Evolutionary conservation across 306 rosid species (phyloP).

Genomic region (Comarum palustre): DNA sequence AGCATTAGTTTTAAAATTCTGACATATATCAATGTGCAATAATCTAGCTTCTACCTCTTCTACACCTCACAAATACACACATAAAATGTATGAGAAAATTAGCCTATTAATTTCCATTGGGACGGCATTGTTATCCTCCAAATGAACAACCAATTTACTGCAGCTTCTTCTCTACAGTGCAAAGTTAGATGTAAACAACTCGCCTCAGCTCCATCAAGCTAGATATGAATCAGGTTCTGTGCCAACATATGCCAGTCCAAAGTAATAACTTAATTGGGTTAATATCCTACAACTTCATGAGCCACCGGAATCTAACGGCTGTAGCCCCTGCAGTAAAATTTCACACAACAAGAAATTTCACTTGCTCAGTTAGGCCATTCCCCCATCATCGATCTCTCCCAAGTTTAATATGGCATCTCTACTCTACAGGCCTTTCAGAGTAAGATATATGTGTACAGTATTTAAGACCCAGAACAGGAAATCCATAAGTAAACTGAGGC

Average conservation of each 20-base stretch:
- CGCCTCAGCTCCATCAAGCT: neutral
- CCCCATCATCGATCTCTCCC: neutral
- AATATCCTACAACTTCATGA: neutral
- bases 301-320: neutral
- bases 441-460: neutral
- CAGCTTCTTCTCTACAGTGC: neutral
- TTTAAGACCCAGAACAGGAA: neutral
- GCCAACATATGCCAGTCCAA: no score
- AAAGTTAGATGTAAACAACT: neutral
- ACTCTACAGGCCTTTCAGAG: neutral
- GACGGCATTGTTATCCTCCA: neutral
- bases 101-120: neutral
- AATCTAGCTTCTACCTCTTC: conserved; percentile 7
- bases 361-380: neutral
- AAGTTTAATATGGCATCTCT: neutral
- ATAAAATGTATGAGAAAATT: neutral
- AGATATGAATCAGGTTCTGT: neutral
- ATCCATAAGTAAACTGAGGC: neutral
- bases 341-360: neutral
- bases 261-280: neutral
- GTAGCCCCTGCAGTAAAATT: neutral
- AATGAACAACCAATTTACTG: neutral
- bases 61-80: neutral
- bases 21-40: neutral
- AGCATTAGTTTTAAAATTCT: neutral